These are phyloP conservation scores for Athelia psychrophila DNA, from an alignment of 1,284 basidiomycete species.

Conservation along the genomic window DNA sequence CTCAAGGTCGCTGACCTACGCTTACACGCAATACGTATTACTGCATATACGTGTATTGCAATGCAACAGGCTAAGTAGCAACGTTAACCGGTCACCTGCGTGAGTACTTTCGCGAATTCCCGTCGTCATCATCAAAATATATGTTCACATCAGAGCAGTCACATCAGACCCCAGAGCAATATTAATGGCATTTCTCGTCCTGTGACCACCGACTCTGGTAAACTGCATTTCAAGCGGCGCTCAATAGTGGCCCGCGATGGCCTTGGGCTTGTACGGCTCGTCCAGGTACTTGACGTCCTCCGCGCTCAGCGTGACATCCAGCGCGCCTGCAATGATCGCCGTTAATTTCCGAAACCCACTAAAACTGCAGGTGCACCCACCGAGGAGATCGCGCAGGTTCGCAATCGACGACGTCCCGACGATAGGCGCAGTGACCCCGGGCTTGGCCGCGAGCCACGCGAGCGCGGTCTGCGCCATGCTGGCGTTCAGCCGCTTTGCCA, in stretches of 20 bases:
- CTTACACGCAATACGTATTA: too few relatives aligned
- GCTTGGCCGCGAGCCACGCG: constrained; percentile 29
- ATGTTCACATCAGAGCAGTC: too few relatives aligned
- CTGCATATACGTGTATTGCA: too few relatives aligned
- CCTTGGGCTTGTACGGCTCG: background rate
- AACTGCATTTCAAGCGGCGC: too few relatives aligned
- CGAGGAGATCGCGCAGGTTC: constrained; percentile 35
- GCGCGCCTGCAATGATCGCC: background rate
- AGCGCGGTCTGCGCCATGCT: constrained; percentile 40
- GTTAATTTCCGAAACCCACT: background rate
- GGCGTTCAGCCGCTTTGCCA: constrained; percentile 37
- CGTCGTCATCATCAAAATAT: too few relatives aligned
- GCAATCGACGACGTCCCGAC: constrained; percentile 37
- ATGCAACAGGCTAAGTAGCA: too few relatives aligned
- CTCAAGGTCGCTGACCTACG: too few relatives aligned
- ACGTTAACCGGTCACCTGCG: too few relatives aligned
- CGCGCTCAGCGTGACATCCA: background rate
- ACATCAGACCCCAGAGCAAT: too few relatives aligned
- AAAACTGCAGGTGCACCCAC: constrained; percentile 20
- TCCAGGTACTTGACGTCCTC: constrained; percentile 3
- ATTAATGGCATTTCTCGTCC: too few relatives aligned
- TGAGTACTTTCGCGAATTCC: too few relatives aligned
- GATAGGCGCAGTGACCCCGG: constrained; percentile 37
- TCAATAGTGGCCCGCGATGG: background rate
- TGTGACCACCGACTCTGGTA: too few relatives aligned